Percentiles rank a stretch among this genome's conserved stretches.
Evolutionary conservation across 2,329 filamentous ascomycete genomes (phyloP).

Genomic region (Grosmannia clavigera): DNA sequence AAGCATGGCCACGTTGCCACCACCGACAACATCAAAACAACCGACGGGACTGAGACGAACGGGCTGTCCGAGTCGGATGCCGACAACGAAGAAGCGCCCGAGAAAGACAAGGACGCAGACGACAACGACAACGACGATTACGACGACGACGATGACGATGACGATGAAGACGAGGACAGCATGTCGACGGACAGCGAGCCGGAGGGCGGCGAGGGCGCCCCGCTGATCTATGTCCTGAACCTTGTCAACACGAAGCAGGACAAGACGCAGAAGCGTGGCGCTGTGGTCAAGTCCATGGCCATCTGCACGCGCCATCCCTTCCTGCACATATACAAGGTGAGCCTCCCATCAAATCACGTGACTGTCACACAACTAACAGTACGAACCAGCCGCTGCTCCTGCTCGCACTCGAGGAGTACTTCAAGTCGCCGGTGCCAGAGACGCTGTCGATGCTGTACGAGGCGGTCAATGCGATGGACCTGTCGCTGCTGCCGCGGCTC

Average conservation of each 20-base stretch:
- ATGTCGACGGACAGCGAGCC: slow-evolving; percentile 49
- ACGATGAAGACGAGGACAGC: slow-evolving; percentile 31
- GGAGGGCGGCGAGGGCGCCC: slow-evolving; percentile 68
- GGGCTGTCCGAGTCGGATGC: too few species aligned
- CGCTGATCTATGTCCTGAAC: slow-evolving; percentile 92
- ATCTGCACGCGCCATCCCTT: slow-evolving; percentile 97
- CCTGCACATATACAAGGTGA: slow-evolving; percentile 92
- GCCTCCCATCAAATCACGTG: not conserved
- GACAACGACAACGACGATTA: slow-evolving; percentile 26
- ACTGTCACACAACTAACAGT: not conserved
- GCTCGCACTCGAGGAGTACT: slow-evolving; percentile 90
- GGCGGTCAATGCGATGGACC: slow-evolving; percentile 90
- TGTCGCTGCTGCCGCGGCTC: slow-evolving; percentile 81
- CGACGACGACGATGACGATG: slow-evolving; percentile 29
- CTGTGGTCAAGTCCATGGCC: slow-evolving; percentile 95
- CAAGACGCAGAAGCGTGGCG: slow-evolving; percentile 81
- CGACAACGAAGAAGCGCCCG: not conserved
- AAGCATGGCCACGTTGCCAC: slow-evolving; percentile 27
- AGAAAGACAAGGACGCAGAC: slow-evolving; percentile 29
- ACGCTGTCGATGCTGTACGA: slow-evolving; percentile 83
- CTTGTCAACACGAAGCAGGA: slow-evolving; percentile 97
- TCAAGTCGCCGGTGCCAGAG: slow-evolving; percentile 78
- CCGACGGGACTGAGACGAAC: too few species aligned
- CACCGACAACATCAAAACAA: not conserved
- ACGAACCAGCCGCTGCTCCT: slow-evolving; percentile 62